phyloP scores from a whole-genome alignment of 495 filamentous ascomycete genomes.

The Podospora tetraspora region DNA sequence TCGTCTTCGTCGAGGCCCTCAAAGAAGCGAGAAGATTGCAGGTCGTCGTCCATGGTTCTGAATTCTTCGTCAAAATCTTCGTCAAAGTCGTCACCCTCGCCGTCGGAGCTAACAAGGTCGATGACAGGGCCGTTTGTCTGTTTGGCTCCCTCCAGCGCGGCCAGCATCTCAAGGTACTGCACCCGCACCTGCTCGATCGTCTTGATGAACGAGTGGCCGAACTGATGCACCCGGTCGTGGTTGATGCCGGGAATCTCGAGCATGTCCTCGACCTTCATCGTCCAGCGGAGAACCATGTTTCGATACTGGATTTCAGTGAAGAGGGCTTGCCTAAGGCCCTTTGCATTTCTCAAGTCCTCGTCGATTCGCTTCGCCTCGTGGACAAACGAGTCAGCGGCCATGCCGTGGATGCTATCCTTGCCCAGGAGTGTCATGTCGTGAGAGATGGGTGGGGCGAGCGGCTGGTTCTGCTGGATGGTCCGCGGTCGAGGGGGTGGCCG shows the following conservation, averaged over 20 bases:
- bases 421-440: constrained; percentile 60
- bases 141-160: not conserved
- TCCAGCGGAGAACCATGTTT: constrained; percentile 77
- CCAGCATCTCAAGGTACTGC: constrained; percentile 57
- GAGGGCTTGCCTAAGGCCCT: constrained; percentile 55
- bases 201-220: constrained; percentile 61
- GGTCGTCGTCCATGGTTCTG: not conserved
- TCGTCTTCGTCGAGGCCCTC: not conserved
- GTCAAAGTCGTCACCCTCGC: constrained; percentile 43
- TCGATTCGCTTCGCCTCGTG: constrained; percentile 63
- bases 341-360: constrained; percentile 60
- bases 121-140: constrained; percentile 48
- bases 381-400: constrained; percentile 59
- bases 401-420: constrained; percentile 43
- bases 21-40: not conserved
- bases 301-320: constrained; percentile 77
- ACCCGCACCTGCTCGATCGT: constrained; percentile 53
- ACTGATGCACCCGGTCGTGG: constrained; percentile 60
- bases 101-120: constrained; percentile 59
- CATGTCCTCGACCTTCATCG: constrained; percentile 55
- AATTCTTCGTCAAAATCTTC: constrained; percentile 7
- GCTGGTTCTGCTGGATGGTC: constrained; percentile 17
- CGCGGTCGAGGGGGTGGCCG: constrained; percentile 2
- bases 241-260: constrained; percentile 63
- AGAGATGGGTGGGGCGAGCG: constrained; percentile 66